phyloP scores from a whole-genome alignment of 352 stramenopile species.

The Globisporangium yorkense region DNA sequence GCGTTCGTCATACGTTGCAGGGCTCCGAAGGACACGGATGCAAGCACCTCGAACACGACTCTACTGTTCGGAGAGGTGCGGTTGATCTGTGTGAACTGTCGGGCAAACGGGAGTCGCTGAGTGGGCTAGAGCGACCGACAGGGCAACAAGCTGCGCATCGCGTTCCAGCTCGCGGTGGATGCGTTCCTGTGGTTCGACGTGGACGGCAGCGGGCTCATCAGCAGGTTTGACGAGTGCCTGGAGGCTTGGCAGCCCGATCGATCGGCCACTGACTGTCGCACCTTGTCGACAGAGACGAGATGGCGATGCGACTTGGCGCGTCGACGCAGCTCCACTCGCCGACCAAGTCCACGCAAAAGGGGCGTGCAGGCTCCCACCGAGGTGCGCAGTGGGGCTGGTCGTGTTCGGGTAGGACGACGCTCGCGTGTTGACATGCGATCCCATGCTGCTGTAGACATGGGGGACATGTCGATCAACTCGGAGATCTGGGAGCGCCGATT shows the following conservation, averaged over 20 bases:
- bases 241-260: background rate
- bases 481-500: constrained; percentile 80
- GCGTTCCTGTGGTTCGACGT: constrained; percentile 85
- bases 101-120: background rate
- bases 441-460: constrained; percentile 9
- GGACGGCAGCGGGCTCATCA: constrained; percentile 71
- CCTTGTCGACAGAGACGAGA: constrained; percentile 22
- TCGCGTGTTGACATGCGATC: too few relatives aligned
- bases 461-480: constrained; percentile 51
- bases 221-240: constrained; percentile 25
- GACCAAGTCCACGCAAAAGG: constrained; percentile 48
- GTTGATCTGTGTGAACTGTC: background rate
- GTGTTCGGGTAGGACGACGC: background rate
- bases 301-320: constrained; percentile 49
- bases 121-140: constrained; percentile 3
- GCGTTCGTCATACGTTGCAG: background rate
- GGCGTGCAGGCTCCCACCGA: constrained; percentile 10
- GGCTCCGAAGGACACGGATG: constrained; percentile 6
- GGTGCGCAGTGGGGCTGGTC: background rate
- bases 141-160: constrained; percentile 76
- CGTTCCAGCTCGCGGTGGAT: constrained; percentile 78
- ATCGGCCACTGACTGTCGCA: background rate
- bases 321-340: constrained; percentile 70
- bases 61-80: constrained; percentile 68
- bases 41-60: constrained; percentile 14